Conservation (phyloP, 176 grass and related monocot genomes). For the Avena sativa region DNA sequence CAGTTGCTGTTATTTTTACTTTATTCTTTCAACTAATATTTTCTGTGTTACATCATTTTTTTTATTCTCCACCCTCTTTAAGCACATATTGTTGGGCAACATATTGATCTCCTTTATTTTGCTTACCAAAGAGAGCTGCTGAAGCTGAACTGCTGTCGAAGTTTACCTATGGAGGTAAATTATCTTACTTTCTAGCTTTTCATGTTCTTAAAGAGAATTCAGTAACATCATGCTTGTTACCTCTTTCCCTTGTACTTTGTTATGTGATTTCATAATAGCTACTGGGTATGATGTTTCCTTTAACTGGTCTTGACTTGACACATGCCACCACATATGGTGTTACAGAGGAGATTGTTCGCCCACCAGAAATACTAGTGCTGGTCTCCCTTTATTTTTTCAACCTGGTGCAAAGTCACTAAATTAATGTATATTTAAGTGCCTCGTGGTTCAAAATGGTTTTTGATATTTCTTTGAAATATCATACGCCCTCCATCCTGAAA, state of each 20-base stretch:
- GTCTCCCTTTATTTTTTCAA: not conserved
- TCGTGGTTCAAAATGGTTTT: not conserved
- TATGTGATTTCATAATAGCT: constrained; percentile 8
- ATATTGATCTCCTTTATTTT: constrained; percentile 28
- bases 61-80: not conserved
- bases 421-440: not conserved
- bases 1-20: not conserved
- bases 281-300: not conserved
- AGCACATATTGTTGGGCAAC: not conserved
- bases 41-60: constrained; percentile 8
- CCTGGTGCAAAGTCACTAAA: constrained; percentile 5
- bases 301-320: not conserved
- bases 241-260: not conserved
- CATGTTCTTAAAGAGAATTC: constrained; percentile 3
- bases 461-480: constrained; percentile 3
- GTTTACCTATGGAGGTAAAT: constrained; percentile 88
- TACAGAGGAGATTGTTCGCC: not conserved
- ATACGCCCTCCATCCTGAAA: not conserved
- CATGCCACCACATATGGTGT: not conserved
- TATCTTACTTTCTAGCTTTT: constrained; percentile 6
- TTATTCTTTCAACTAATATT: not conserved
- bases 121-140: constrained; percentile 73
- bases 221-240: not conserved
- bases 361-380: not conserved
- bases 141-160: constrained; percentile 86